These are phyloP conservation scores for Cladophialophora yegresii DNA, from an alignment of 2,329 filamentous ascomycete species.

Conservation along the genomic window DNA sequence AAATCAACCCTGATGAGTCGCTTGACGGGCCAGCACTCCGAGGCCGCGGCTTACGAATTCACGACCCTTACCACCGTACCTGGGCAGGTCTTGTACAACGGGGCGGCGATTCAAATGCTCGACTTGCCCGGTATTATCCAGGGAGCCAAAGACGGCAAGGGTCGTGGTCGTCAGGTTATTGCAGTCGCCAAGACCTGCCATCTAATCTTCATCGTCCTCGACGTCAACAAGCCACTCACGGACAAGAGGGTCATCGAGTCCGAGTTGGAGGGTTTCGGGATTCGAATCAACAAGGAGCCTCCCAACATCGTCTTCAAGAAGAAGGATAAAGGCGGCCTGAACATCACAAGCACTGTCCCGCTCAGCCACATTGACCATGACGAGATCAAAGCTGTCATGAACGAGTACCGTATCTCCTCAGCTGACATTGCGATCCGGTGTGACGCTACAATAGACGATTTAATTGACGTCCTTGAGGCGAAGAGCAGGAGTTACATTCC, in stretches of 20 bases:
- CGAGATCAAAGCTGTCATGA: slow-evolving; percentile 98
- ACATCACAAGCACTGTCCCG: slow-evolving; percentile 91
- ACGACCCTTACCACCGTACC: slow-evolving; percentile 97
- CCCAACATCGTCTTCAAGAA: slow-evolving; percentile 99
- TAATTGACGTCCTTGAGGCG: slow-evolving; percentile 94
- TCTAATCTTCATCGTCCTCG: slow-evolving; percentile 96
- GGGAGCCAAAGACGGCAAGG: slow-evolving; percentile 96
- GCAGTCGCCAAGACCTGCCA: slow-evolving; percentile 98
- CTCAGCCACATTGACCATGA: slow-evolving; percentile 90
- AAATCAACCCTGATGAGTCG: slow-evolving; percentile 97
- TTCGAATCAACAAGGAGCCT: slow-evolving; percentile 93
- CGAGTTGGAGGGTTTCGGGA: slow-evolving; percentile 95
- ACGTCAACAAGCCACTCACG: slow-evolving; percentile 96
- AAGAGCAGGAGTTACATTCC: slow-evolving; percentile 95
- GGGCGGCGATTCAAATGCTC: slow-evolving; percentile 95
- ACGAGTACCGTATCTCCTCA: slow-evolving; percentile 93
- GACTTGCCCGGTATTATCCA: slow-evolving; percentile 98
- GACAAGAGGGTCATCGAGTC: slow-evolving; percentile 95
- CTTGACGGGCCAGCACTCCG: slow-evolving; percentile 93
- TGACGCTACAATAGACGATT: slow-evolving; percentile 93
- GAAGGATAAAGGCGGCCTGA: slow-evolving; percentile 97
- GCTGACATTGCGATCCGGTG: slow-evolving; percentile 97
- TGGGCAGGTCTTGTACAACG: slow-evolving; percentile 94
- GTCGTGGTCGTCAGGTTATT: slow-evolving; percentile 96
- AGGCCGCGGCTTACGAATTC: slow-evolving; percentile 97